Evolutionary conservation across 371 early-diverging fungal species (phyloP), one percentile per base, ranked within the genome.

Genomic region (Zopfochytrium polystomum): DNA sequence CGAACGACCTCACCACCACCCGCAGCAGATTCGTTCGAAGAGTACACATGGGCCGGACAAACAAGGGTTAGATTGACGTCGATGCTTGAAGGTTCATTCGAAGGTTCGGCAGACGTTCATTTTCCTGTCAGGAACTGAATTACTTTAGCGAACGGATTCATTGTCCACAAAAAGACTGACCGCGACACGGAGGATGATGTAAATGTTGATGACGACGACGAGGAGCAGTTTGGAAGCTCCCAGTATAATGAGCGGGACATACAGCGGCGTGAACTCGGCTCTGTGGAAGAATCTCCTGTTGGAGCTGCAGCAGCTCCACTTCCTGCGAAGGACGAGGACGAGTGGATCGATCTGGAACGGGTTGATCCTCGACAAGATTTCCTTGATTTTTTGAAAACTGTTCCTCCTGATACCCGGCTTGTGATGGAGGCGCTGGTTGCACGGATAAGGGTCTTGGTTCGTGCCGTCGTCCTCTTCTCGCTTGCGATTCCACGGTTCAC

Each of bases 11-110:
- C 51, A 35, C 29, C 51, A 26, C n/a, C 33, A 46, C n/a, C n/a
- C n/a, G n/a, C n/a, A n/a, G 22, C 45, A 4, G 30, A 23, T 11
- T 18, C 30, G n/a, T 87, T 87, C 78, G 87, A 86, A 35, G 87
- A 87, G 60, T 93, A 93, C 50, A 85, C 85, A 45, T 92, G 91
- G 90, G 90, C 87, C 0, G 93, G 93, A 0, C 87, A 91, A 65
- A 84, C 81, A 4, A 79, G 93, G 3, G 83, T 93, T 4, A 80
- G 93, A 20, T 89, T 87, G 0, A 86, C 90, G 0, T 84, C 92
- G 0, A 74, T 93, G 76, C 78, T 91, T 67, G 90, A 91, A 63
- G 92, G 91, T n/a, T 87, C 89, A 5, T 83, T 81, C 58, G 75
- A 77, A 63, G 82, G 65, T 57, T 20, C 31, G 38, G 38, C 13